Conservation (phyloP, 2,329 filamentous ascomycete species). For the Colletotrichum spaethianum region DNA sequence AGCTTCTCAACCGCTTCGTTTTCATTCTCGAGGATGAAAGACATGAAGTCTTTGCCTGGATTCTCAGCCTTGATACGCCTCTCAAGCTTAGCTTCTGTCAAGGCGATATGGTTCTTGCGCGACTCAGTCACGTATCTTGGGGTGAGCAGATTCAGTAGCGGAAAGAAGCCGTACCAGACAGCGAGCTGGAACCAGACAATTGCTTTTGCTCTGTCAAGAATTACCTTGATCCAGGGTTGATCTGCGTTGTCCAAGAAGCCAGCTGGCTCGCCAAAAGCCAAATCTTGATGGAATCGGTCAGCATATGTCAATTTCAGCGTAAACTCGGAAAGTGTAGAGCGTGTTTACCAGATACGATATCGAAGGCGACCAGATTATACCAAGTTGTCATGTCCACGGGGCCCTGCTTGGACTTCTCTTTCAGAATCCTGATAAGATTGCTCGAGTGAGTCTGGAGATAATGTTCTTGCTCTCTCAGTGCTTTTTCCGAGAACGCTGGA, state of each 20-base stretch:
- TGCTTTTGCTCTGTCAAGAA: slow-evolving; percentile 1
- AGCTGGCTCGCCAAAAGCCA: background rate
- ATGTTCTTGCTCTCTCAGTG: slow-evolving; percentile 49
- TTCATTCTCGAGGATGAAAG: background rate
- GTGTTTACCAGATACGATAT: background rate
- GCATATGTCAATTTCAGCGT: background rate
- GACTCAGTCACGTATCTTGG: slow-evolving; percentile 5
- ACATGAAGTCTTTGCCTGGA: slow-evolving; percentile 14
- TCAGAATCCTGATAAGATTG: slow-evolving; percentile 43
- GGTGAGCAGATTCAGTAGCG: background rate
- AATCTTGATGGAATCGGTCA: background rate
- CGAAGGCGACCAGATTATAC: slow-evolving; percentile 6
- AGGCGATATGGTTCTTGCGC: slow-evolving; percentile 2
- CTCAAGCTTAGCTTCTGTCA: slow-evolving; percentile 4
- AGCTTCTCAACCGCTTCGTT: slow-evolving; percentile 5
- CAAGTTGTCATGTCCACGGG: background rate
- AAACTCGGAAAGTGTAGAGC: background rate
- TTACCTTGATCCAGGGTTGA: background rate
- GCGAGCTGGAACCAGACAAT: slow-evolving; percentile 4
- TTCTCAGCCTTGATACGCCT: background rate
- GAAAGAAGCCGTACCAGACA: slow-evolving; percentile 3
- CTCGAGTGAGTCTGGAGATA: slow-evolving; percentile 47
- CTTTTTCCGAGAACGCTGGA: slow-evolving; percentile 48
- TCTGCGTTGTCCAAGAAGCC: background rate
- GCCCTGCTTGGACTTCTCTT: slow-evolving; percentile 11